Percentiles rank a stretch among this genome's conserved stretches.
These are phyloP conservation scores for Plasmodiophora brassicae DNA, from an alignment of 208 protist genomes.

Conservation along the genomic window DNA sequence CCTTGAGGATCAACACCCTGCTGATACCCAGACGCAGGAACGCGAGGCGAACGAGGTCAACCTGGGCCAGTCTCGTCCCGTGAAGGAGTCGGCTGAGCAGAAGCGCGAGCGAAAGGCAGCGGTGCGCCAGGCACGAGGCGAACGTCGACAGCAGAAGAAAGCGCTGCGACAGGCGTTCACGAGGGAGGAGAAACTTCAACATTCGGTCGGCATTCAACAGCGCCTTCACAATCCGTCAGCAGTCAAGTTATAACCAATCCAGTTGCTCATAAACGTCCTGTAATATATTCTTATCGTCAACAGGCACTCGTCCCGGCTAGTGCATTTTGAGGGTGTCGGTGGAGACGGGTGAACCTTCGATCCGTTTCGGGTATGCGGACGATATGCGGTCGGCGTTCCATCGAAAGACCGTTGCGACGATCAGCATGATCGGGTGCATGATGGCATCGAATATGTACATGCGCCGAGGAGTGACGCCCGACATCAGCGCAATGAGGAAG, in stretches of 20 bases:
- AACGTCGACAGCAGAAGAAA: background rate
- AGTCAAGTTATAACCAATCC: conserved; percentile 11
- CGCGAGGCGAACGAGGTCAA: no score
- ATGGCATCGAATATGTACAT: background rate
- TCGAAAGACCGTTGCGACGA: background rate
- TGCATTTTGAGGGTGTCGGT: no score
- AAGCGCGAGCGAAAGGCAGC: background rate
- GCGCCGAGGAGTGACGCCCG: conserved; percentile 16
- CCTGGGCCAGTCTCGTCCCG: background rate
- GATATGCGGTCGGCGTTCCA: conserved; percentile 22
- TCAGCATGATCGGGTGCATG: background rate
- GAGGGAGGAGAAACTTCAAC: background rate
- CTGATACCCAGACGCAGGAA: background rate
- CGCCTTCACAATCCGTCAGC: background rate
- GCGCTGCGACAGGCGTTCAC: background rate
- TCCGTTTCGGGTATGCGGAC: background rate
- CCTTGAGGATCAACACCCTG: background rate
- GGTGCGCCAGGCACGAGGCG: background rate
- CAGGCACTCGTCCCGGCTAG: no score
- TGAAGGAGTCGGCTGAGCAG: background rate
- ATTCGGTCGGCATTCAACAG: background rate
- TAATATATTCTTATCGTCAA: no score
- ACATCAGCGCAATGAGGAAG: conserved; percentile 18
- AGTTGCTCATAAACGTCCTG: no score
- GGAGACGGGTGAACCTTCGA: no score